phyloP scores from a whole-genome alignment of 169 alveolate species.

The Cystoisospora suis region DNA sequence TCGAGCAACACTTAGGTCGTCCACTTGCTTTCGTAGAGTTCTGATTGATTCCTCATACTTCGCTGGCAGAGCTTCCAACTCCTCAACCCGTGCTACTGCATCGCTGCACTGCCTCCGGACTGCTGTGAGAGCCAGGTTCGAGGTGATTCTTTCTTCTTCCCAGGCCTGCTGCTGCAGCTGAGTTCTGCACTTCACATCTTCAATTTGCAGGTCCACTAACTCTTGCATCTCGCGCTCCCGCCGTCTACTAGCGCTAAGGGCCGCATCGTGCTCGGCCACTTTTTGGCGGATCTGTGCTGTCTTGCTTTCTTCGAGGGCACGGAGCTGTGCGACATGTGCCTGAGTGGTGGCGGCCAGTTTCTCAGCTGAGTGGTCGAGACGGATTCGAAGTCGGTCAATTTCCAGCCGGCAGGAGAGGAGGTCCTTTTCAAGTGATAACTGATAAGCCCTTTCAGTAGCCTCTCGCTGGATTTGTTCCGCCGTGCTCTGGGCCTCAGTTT shows the following conservation, averaged over 20 bases:
- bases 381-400: not conserved
- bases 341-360: not conserved
- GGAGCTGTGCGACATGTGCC: not conserved
- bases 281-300: not conserved
- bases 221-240: not conserved
- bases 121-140: not conserved
- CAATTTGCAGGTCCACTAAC: not conserved
- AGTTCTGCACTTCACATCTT: not conserved
- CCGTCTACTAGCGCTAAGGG: not conserved
- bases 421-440: not conserved
- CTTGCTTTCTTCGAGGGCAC: not conserved
- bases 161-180: not conserved
- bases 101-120: not conserved
- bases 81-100: not conserved
- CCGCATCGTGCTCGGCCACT: not conserved
- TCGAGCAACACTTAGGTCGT: not conserved
- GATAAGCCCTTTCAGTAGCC: not conserved
- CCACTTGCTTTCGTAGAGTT: not conserved
- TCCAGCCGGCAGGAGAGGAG: not conserved
- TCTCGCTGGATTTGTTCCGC: not conserved
- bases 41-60: not conserved
- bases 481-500: not conserved
- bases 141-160: not conserved
- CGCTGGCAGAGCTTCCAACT: not conserved
- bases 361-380: not conserved